These are phyloP conservation scores for Hapsidospora chrysogenum DNA, from an alignment of 495 filamentous ascomycete genomes.

Conservation along the genomic window DNA sequence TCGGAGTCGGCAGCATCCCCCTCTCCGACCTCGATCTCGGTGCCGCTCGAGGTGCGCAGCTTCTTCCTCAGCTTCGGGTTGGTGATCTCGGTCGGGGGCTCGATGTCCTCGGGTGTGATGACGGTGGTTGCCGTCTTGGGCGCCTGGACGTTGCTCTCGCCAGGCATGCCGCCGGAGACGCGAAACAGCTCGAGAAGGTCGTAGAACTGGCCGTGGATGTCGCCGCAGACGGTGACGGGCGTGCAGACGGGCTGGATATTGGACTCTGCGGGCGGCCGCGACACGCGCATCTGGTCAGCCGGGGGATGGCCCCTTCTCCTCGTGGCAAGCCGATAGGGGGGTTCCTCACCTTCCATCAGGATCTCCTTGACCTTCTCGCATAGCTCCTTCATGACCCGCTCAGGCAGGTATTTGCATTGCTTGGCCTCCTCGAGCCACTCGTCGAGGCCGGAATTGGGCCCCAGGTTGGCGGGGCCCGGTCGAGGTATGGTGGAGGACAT, in stretches of 20 bases:
- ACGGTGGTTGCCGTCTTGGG: slow-evolving; percentile 46
- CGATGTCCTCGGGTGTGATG: slow-evolving; percentile 72
- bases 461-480: slow-evolving; percentile 76
- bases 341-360: slow-evolving; percentile 77
- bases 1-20: slow-evolving; percentile 32
- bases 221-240: slow-evolving; percentile 94
- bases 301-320: too few relatives aligned
- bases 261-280: slow-evolving; percentile 65
- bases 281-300: too few relatives aligned
- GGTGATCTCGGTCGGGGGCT: slow-evolving; percentile 73
- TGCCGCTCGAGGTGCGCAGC: slow-evolving; percentile 34
- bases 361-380: slow-evolving; percentile 98
- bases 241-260: slow-evolving; percentile 94
- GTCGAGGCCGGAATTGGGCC: slow-evolving; percentile 68
- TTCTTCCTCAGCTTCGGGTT: slow-evolving; percentile 69
- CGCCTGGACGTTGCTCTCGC: slow-evolving; percentile 46
- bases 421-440: slow-evolving; percentile 94
- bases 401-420: slow-evolving; percentile 90
- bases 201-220: slow-evolving; percentile 99
- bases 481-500: slow-evolving; percentile 38
- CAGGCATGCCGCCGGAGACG: slow-evolving; percentile 88
- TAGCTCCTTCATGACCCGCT: slow-evolving; percentile 91
- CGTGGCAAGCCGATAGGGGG: not conserved
- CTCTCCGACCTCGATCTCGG: slow-evolving; percentile 15
- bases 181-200: slow-evolving; percentile 93